Conservation (phyloP, 1,284 basidiomycete genomes). For the Golubevia sp. region DNA sequence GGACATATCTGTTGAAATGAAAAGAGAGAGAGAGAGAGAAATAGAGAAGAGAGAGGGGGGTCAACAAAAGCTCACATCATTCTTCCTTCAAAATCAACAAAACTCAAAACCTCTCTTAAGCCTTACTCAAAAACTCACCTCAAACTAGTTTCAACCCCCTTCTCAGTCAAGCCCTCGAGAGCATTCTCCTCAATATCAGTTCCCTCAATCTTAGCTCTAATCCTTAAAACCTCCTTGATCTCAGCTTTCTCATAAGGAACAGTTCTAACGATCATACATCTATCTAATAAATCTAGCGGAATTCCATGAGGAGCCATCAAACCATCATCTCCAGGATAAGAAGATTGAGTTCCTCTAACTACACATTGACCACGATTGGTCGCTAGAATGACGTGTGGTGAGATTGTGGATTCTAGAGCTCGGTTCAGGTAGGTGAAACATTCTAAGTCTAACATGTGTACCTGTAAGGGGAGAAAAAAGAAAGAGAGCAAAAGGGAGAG, state of each 20-base stretch:
- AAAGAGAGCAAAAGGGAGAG: no score
- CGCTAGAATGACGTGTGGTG: constrained; percentile 93
- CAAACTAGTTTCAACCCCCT: constrained; percentile 82
- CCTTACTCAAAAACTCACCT: constrained; percentile 66
- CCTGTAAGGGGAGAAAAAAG: constrained; percentile 65
- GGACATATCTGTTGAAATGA: constrained; percentile 72
- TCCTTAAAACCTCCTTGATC: constrained; percentile 82
- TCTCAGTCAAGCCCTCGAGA: constrained; percentile 77
- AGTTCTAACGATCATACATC: constrained; percentile 96
- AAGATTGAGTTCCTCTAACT: constrained; percentile 79
- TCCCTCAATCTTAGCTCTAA: constrained; percentile 84
- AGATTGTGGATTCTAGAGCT: constrained; percentile 91
- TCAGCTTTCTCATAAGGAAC: constrained; percentile 82
- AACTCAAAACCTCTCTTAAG: background rate
- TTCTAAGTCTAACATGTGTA: constrained; percentile 99
- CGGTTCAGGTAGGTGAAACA: constrained; percentile 99
- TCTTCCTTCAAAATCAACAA: no score
- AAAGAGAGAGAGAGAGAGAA: background rate
- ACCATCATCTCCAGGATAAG: constrained; percentile 60
- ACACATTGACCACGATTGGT: constrained; percentile 91
- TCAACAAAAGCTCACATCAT: background rate
- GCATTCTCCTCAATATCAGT: constrained; percentile 78
- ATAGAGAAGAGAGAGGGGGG: background rate
- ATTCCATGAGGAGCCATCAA: constrained; percentile 81
- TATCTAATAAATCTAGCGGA: constrained; percentile 89